Base-by-base conservation (phyloP, 306 rosid species). In the Trifolium repens region DNA sequence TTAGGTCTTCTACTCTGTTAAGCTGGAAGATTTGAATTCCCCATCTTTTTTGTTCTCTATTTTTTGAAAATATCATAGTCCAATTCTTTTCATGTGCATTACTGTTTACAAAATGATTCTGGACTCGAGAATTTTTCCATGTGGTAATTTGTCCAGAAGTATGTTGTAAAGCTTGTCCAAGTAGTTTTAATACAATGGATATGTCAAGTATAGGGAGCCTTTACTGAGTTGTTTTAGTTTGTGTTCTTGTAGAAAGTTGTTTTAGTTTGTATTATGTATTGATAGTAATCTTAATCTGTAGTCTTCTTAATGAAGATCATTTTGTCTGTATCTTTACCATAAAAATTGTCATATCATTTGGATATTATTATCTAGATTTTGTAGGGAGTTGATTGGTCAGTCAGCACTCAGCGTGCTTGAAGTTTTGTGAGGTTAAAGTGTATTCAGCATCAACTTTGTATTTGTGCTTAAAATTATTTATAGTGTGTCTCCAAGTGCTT, bases 401-500 rank as follows among this genome's bases (percentile, higher is more conserved):
- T 53, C 59, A 8, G 46, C 52, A 37, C 35, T 32, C 35, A 32
- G 7, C 35, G 4, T 72, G 71, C 81, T 72, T 71, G 32, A 66
- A 61, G 71, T 76, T 76, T 69, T 27, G 53, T 62, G 73, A 37
- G 10, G 30, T 9, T 55, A 55, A 9, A 70, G 13, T 7, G 44
- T 24, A 22, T 35, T 30, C 39, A 22, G 5, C 76, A 34, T 81
- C 63, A 26, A 35, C 61, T 61, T 54, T 8, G 55, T 13, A 54
- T 61, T 26, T 72, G 63, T 72, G 63, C 72, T 75, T 75, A 64
- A 73, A 73, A 52, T 68, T 67, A 17, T 43, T 40, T 66, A 9
- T 16, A 14, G 3, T 65, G 47, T 55, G 52, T 72, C 57, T 37
- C 32, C 19, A 52, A 67, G 69, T 54, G 27, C 40, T n/a, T 69